Evolutionary conservation across 2,329 filamentous ascomycete species (phyloP).

Genomic region (Chalara sp.): DNA sequence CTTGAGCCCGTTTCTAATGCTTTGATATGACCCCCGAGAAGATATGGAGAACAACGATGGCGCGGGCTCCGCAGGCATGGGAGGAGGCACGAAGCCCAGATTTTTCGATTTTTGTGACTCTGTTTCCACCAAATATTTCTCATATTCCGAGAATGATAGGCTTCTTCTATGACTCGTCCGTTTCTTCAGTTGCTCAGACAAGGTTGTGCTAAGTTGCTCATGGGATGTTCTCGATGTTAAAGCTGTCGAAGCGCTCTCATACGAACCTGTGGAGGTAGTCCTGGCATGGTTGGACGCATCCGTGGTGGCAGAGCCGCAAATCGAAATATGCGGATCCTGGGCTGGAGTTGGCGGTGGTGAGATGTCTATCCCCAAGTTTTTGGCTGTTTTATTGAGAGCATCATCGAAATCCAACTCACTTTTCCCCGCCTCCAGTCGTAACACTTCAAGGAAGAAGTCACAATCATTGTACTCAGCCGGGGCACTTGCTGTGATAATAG

Average conservation of each 20-base stretch:
- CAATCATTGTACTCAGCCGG: slow-evolving; percentile 18
- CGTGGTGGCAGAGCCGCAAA: slow-evolving; percentile 19
- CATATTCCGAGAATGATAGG: slow-evolving; percentile 25
- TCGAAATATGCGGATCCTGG: slow-evolving; percentile 9
- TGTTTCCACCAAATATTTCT: slow-evolving; percentile 21
- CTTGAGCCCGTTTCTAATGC: slow-evolving; percentile 22
- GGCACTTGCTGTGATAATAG: background rate
- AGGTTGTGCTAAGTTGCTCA: slow-evolving; percentile 5
- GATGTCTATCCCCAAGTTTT: slow-evolving; percentile 23
- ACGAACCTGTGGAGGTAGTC: slow-evolving; percentile 20
- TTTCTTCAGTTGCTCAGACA: slow-evolving; percentile 9
- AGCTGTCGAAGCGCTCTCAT: slow-evolving; percentile 20
- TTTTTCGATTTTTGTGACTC: slow-evolving; percentile 12
- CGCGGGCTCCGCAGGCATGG: slow-evolving; percentile 14
- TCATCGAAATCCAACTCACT: slow-evolving; percentile 22
- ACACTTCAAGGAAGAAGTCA: slow-evolving; percentile 23
- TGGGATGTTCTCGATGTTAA: slow-evolving; percentile 21
- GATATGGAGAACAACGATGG: slow-evolving; percentile 24
- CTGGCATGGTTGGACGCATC: slow-evolving; percentile 17
- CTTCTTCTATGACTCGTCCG: slow-evolving; percentile 14
- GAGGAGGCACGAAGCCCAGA: slow-evolving; percentile 7
- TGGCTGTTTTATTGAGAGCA: slow-evolving; percentile 18
- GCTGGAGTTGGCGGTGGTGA: slow-evolving; percentile 10
- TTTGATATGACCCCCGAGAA: slow-evolving; percentile 19
- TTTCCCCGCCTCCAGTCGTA: slow-evolving; percentile 19